A percentile compares a stretch with the other conserved stretches of the same genome.
Evolutionary conservation across 2,329 filamentous ascomycete genomes (phyloP).

Genomic region (Sporothrix schenckii): DNA sequence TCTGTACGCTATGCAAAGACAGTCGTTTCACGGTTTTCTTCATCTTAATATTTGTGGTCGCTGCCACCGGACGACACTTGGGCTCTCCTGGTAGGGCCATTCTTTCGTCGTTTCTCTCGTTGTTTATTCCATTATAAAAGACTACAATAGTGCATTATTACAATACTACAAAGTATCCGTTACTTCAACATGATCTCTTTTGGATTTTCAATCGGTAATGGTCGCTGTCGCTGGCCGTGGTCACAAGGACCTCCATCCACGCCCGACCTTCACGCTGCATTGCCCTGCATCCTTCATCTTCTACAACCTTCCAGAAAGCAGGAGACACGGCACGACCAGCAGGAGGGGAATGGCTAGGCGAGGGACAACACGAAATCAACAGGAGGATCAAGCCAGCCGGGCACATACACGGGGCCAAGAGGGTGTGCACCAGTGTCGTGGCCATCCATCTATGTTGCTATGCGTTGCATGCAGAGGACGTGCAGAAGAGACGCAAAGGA

Average conservation of each 20-base stretch:
- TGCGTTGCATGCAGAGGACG: slow-evolving; percentile 7
- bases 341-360: background rate
- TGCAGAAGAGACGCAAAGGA: background rate
- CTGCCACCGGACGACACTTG: background rate
- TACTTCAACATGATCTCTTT: no score
- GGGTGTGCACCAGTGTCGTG: background rate
- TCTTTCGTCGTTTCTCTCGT: background rate
- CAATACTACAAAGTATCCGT: no score
- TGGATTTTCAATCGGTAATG: no score
- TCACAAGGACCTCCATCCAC: no score
- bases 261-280: background rate
- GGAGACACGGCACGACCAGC: background rate
- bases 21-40: background rate
- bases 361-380: background rate
- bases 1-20: slow-evolving; percentile 19
- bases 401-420: background rate
- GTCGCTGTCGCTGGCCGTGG: no score
- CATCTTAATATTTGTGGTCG: background rate
- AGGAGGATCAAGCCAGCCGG: background rate
- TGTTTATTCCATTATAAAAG: background rate
- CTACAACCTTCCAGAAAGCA: slow-evolving; percentile 8
- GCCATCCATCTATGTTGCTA: slow-evolving; percentile 15
- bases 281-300: background rate
- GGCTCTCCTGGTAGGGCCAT: background rate
- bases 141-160: background rate